Base-by-base conservation (phyloP, 768 basidiomycete genomes). In the Tricholoma matsutake region DNA sequence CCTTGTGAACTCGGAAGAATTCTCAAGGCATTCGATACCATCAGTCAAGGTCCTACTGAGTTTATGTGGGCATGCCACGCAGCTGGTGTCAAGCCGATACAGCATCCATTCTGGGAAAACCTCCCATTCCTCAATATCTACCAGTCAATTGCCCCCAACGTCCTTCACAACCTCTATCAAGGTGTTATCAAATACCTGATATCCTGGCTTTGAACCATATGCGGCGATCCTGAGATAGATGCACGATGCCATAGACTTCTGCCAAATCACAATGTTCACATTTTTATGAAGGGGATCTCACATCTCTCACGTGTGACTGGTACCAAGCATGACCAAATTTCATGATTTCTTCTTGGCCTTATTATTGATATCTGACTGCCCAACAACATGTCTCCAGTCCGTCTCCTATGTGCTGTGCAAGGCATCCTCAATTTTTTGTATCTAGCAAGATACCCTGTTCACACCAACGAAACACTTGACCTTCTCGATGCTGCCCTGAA, bases 271-370 rank as follows among this genome's bases (percentile, higher is more conserved):
- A 64, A 75, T 32, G 60, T 78, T 28, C 69, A 68, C 0, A 28
- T 67, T 1, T 79, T 80, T 61, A 53, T 59, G 7, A 74, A 76
- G 31, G 78, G 79, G 1, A 78, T 80, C 45, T 65, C 63, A 0
- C 49, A 55, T 2, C 69, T 79, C 7, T 68, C 71, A 4, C 63
- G 66, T 8, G 60, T 77, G 4, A 71, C 72, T 14, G 78, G 78
- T 6, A 56, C 61, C 5, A 75, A 79, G 43, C 76, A 77, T 56
- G 63, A 63, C 4, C 65, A 76, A 25, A 77, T 79, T 7, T 67
- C 65, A 34, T 62, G 59, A 3, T 56, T 76, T 31, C 62, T 79
- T n/a, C 65, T 76, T 13, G 75, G 71, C 1, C 43, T 75, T 4
- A 63, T 78, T 16, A 56, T 73, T 8, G 72, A 70, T 53, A 54